Evolutionary conservation across 2,329 filamentous ascomycete genomes (phyloP), one percentile per base, ranked within the genome.

Genomic region (Trichophaea hybrida): DNA sequence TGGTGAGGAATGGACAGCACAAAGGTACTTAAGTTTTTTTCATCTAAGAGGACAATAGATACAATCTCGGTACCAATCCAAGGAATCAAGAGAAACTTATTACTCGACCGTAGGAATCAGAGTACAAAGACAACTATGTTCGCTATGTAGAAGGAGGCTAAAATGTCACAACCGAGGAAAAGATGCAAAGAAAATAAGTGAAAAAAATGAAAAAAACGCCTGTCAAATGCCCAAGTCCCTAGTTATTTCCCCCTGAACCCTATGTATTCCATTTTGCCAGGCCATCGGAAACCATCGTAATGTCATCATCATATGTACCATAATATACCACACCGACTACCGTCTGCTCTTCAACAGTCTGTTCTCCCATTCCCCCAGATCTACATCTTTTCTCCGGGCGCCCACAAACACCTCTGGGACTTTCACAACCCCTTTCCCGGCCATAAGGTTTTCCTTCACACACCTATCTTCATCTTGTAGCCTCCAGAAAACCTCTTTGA

Each of bases 401-500:
- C 24, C 12, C 24, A n/a, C 10, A 37, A 65, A 64, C 17, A 60
- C 57, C 57, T 65, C 63, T 7, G 63, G 63, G n/a, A 65, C 55
- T 51, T 54, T 60, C 8, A 65, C 55, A 10, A 65, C 61, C 7
- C 54, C 55, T 15, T 49, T 60, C 6, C 63, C 63, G 17, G 33
- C 40, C 34, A 57, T 61, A 37, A 65, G 57, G 13, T 37, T 33
- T 15, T 57, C 55, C 44, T 33, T 57, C 10, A 34, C 37, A 43
- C 44, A 53, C 43, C 63, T 53, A 8, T 50, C 58, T 12, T 37
- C 32, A 15, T 56, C 53, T 17, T 64, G 60, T 13, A 65, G 34
- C 15, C 63, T 61, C 61, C 61, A 65, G 43, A 61, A 65, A 24
- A 65, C 61, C 55, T 65, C 63, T 17, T 58, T 55, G 33, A 65